Conservation (phyloP, 1,284 basidiomycete species). For the Kalmanozyma brasiliensis region DNA sequence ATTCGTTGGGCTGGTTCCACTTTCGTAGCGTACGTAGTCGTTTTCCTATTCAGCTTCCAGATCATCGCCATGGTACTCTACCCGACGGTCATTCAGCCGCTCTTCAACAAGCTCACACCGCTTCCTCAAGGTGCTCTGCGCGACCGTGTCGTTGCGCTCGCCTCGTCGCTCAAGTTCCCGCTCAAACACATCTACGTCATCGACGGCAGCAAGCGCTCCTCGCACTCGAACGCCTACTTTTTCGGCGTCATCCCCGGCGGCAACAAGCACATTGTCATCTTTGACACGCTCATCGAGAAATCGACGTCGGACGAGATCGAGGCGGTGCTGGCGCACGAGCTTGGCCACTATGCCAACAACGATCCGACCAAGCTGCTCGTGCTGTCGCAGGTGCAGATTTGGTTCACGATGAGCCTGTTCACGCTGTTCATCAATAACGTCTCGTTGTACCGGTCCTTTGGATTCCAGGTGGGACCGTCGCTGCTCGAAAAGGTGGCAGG, state of each 20-base stretch:
- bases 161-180: constrained; percentile 80
- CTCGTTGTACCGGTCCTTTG: constrained; percentile 83
- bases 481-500: constrained; percentile 36
- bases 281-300: constrained; percentile 93
- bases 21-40: constrained; percentile 64
- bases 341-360: constrained; percentile 74
- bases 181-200: constrained; percentile 95
- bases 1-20: constrained; percentile 85
- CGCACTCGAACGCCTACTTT: constrained; percentile 85
- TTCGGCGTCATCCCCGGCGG: constrained; percentile 64
- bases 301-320: constrained; percentile 76
- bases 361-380: constrained; percentile 89
- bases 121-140: constrained; percentile 70
- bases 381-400: constrained; percentile 86
- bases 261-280: constrained; percentile 79
- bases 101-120: constrained; percentile 96
- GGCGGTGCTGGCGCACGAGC: constrained; percentile 78
- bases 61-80: constrained; percentile 71
- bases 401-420: constrained; percentile 86
- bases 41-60: constrained; percentile 74
- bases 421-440: constrained; percentile 86
- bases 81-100: constrained; percentile 84
- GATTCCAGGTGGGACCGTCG: constrained; percentile 72
- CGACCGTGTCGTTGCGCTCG: constrained; percentile 61
- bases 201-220: constrained; percentile 92